Evolutionary conservation across 495 filamentous ascomycete species (phyloP), one percentile per base, ranked within the genome.

Genomic region (Cercophora samala): DNA sequence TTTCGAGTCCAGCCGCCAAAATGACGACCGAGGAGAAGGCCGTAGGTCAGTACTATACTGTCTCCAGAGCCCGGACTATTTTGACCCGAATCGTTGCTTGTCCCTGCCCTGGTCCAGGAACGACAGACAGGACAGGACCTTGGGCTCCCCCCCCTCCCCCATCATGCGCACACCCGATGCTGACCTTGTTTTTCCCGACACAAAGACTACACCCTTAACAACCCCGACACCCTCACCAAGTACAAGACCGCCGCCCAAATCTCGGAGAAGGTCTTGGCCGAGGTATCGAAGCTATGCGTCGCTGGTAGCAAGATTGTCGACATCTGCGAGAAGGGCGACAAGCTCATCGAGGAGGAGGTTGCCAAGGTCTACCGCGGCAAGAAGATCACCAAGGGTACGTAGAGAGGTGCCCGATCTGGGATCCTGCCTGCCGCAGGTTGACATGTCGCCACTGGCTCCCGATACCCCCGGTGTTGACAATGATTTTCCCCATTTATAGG

Each of bases 291-390:
- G 87, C 86, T 87, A 81, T 95, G 92, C 72, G 77, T 89, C 60
- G 90, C 95, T 69, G 95, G 92, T 73, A 89, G 87, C 79, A 97
- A 95, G 82, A 92, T 98, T 66, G 84, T 97, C 63, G 88, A 90
- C 72, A 85, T 98, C 78, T 99, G 95, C 83, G 88, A 97, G 83
- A 87, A 92, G 80, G 95, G 95, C 74, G 95, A 99, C 84, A 89
- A 92, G 84, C 85, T 98, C 60, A 86, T 99, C 68, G 93, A 93
- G 25, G 95, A 97, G 73, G 95, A 98, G 76, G 85, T 96, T 64
- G 78, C 87, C 69, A 99, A 98, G 83, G 94, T 99, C 71, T 98
- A 95, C 85, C 94, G 97, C 79, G 93, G 93, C 80, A 99, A 97
- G 84, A 97, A 96, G 82, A 90, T 97, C 69, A 69, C 80, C 71